Conservation (phyloP, 73 alveolate genomes). For the Paramecium primaurelia region DNA sequence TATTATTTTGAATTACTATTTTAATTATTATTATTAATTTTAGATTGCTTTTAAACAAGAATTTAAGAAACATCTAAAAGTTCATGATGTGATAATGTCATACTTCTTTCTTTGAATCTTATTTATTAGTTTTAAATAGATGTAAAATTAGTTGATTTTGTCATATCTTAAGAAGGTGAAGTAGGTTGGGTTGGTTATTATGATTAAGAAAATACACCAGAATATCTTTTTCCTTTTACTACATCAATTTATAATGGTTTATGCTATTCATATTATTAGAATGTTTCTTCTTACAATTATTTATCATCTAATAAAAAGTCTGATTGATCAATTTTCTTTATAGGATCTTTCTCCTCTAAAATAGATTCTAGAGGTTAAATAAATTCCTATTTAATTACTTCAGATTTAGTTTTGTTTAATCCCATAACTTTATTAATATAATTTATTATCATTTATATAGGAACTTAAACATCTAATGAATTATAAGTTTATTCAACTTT, state of each 20-base stretch:
- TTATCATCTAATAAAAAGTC: neutral
- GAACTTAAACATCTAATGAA: neutral
- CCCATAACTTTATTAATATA: neutral
- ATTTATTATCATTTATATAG: neutral
- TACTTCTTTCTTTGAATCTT: neutral
- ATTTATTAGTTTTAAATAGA: neutral
- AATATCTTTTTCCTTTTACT: neutral
- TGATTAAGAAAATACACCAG: neutral
- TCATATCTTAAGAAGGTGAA: neutral
- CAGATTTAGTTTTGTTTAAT: neutral
- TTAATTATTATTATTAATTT: neutral
- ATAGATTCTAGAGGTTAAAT: neutral
- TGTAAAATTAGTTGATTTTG: neutral
- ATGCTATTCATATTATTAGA: neutral
- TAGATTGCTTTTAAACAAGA: neutral
- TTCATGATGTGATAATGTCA: neutral
- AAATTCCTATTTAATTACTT: neutral
- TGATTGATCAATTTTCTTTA: neutral
- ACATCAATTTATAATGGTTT: neutral
- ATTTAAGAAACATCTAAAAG: neutral
- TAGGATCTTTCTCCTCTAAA: neutral
- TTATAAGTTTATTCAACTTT: neutral
- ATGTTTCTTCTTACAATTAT: neutral
- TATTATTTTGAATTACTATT: neutral
- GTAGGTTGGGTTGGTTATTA: conserved; percentile 19